A percentile compares a stretch with the other conserved stretches of the same genome.
phyloP scores from a whole-genome alignment of 345 rosid genomes.

The Eucalyptus grandis region DNA sequence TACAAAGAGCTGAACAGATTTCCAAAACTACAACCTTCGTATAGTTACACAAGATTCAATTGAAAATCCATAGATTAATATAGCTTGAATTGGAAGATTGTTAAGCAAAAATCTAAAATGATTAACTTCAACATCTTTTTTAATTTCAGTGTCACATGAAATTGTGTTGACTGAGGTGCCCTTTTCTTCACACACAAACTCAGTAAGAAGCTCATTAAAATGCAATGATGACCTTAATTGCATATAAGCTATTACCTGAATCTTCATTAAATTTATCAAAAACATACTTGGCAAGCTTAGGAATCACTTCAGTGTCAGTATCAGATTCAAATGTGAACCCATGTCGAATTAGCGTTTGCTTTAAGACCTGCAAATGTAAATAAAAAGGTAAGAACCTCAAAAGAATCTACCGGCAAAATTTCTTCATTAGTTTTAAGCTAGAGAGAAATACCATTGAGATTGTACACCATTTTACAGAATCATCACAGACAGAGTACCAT shows the following conservation, averaged over 20 bases:
- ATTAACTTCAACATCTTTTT: background rate
- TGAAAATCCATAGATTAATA: background rate
- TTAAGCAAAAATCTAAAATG: background rate
- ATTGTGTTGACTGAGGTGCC: background rate
- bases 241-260: background rate
- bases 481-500: background rate
- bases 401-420: background rate
- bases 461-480: background rate
- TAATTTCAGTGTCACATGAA: background rate
- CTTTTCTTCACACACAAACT: background rate
- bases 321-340: constrained; percentile 92
- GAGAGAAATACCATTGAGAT: background rate
- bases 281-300: constrained; percentile 93
- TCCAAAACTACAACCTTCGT: background rate
- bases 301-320: constrained; percentile 97
- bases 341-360: constrained; percentile 76
- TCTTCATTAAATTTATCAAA: constrained; percentile 82
- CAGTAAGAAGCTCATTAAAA: background rate
- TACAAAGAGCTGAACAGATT: background rate
- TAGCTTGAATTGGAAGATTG: background rate
- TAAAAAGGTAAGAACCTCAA: background rate
- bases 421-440: background rate
- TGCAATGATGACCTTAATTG: background rate
- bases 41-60: background rate
- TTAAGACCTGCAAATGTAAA: constrained; percentile 47